Percentiles rank a stretch among this genome's conserved stretches.
Conservation (phyloP, 2,329 filamentous ascomycete genomes). For the Bipolaris victoriae region DNA sequence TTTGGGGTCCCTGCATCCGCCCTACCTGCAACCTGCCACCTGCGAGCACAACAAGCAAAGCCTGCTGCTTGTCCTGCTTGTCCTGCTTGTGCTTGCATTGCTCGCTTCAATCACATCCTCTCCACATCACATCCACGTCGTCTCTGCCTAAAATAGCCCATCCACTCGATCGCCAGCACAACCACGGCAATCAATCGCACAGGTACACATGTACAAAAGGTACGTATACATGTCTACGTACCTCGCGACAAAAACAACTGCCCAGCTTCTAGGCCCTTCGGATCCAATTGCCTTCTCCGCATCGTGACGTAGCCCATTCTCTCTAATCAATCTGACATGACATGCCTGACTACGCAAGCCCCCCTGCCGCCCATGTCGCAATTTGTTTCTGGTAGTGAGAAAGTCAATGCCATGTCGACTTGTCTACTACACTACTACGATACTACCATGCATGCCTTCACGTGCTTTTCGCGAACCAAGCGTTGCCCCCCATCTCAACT, state of each 20-base stretch:
- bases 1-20: slow-evolving; percentile 43
- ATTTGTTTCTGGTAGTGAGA: background rate
- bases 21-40: slow-evolving; percentile 31
- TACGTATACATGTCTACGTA: background rate
- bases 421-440: background rate
- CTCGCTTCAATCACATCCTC: background rate
- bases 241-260: background rate
- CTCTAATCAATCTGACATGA: slow-evolving; percentile 12
- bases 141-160: slow-evolving; percentile 24
- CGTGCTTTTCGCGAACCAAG: slow-evolving; percentile 26
- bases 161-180: slow-evolving; percentile 5
- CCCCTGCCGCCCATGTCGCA: background rate
- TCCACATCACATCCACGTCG: slow-evolving; percentile 30
- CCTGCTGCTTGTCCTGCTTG: slow-evolving; percentile 22
- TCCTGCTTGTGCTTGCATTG: slow-evolving; percentile 27
- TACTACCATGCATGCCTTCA: slow-evolving; percentile 14
- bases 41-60: slow-evolving; percentile 20
- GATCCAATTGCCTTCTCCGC: background rate
- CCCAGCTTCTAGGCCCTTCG: background rate
- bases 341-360: background rate
- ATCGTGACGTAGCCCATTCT: slow-evolving; percentile 3
- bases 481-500: slow-evolving; percentile 16
- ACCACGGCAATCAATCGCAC: background rate
- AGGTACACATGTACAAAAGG: slow-evolving; percentile 5
- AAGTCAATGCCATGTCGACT: background rate